A percentile compares a stretch with the other conserved stretches of the same genome.
phyloP scores from a whole-genome alignment of 228 moss, liverwort and hornwort genomes.

The Sphagnum magellanicum region DNA sequence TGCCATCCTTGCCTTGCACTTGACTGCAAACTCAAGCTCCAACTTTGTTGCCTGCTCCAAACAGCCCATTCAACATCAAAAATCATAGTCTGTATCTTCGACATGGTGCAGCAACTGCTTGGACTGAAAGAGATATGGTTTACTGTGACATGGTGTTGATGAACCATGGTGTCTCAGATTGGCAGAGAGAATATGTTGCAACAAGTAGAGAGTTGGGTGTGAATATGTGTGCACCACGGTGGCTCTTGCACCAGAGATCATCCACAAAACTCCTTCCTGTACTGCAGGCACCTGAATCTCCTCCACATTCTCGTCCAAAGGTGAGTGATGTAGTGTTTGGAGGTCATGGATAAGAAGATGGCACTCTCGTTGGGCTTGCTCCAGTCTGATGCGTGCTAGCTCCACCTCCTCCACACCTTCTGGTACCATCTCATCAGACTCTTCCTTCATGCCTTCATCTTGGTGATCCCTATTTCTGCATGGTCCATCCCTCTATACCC shows the following conservation, averaged over 20 bases:
- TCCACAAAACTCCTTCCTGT: slow-evolving; percentile 41
- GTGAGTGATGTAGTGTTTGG: slow-evolving; percentile 23
- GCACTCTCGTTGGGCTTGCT: slow-evolving; percentile 83
- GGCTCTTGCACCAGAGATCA: slow-evolving; percentile 39
- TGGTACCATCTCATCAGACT: slow-evolving; percentile 95
- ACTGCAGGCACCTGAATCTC: slow-evolving; percentile 20
- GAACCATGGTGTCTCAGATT: no score
- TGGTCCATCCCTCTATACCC: slow-evolving; percentile 16
- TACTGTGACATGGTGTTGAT: no score
- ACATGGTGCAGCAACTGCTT: no score
- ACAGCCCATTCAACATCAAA: neutral
- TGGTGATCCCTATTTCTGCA: slow-evolving; percentile 51
- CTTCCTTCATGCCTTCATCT: slow-evolving; percentile 70
- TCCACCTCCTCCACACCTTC: slow-evolving; percentile 98
- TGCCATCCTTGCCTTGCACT: slow-evolving; percentile 36
- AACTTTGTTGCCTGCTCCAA: slow-evolving; percentile 60
- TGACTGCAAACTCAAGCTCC: slow-evolving; percentile 50
- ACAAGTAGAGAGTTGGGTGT: neutral
- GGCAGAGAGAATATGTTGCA: no score
- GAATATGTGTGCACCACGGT: slow-evolving; percentile 34
- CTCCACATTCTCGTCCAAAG: slow-evolving; percentile 13
- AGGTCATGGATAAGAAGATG: slow-evolving; percentile 66
- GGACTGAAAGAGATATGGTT: no score
- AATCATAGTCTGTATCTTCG: no score
- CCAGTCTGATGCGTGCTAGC: slow-evolving; percentile 73